These are phyloP conservation scores for Leishmania braziliensis DNA, from an alignment of 208 protist species.

Conservation along the genomic window DNA sequence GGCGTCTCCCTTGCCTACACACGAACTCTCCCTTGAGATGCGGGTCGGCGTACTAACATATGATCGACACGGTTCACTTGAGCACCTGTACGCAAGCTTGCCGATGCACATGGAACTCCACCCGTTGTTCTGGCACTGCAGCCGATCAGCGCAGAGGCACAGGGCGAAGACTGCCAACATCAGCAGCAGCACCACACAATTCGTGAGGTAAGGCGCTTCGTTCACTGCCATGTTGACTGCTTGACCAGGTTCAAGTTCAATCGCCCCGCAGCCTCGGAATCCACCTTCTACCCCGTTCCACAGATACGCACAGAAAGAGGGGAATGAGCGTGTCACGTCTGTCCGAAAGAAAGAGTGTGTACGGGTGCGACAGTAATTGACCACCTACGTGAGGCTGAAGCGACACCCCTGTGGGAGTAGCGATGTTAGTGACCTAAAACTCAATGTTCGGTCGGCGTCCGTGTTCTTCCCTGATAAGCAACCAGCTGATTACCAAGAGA, in stretches of 20 bases:
- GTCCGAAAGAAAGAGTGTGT: not conserved
- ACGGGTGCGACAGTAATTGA: not conserved
- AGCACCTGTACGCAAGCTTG: slow-evolving; percentile 13
- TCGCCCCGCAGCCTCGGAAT: not conserved
- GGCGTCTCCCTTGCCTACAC: slow-evolving; percentile 7
- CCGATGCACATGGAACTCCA: slow-evolving; percentile 18
- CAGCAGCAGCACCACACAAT: slow-evolving; percentile 27
- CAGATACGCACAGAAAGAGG: not conserved
- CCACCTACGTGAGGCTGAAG: not conserved
- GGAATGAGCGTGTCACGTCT: not conserved
- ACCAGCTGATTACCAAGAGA: not conserved
- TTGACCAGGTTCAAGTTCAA: not conserved
- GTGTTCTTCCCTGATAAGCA: not conserved
- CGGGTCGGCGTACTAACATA: not conserved
- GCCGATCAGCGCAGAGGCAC: slow-evolving; percentile 32
- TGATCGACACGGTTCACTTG: slow-evolving; percentile 2
- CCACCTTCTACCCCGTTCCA: not conserved
- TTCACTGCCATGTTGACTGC: slow-evolving; percentile 19
- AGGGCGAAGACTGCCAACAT: slow-evolving; percentile 37
- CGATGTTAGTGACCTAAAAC: not conserved
- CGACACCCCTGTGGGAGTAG: not conserved
- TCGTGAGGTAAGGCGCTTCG: slow-evolving; percentile 45
- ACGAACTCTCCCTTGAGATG: not conserved
- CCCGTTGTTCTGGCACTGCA: slow-evolving; percentile 36
- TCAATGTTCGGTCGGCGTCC: not conserved